Conservation (phyloP, 768 basidiomycete genomes). For the Lentinus tigrinus region DNA sequence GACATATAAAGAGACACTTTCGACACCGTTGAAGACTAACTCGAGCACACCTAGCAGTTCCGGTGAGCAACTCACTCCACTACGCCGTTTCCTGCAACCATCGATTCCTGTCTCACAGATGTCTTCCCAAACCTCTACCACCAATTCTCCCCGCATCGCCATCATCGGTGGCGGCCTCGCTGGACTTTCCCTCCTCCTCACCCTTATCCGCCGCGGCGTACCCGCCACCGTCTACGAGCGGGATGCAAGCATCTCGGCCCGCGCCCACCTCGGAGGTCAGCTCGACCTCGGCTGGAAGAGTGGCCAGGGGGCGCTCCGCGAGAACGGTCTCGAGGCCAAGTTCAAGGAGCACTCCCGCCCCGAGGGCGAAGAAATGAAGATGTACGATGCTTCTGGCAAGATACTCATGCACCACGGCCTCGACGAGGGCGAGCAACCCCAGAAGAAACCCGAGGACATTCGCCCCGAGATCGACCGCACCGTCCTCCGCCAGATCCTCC, state of each 20-base stretch:
- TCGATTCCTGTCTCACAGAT: not conserved
- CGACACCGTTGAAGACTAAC: too few species aligned
- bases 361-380: not conserved
- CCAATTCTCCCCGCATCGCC: not conserved
- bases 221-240: constrained; percentile 1
- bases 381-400: not conserved
- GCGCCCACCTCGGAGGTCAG: not conserved
- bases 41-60: too few species aligned
- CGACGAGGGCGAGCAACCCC: not conserved
- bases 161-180: constrained; percentile 4
- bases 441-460: not conserved
- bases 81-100: too few species aligned
- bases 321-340: not conserved
- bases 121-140: too few species aligned
- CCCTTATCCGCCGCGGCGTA: not conserved
- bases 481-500: not conserved
- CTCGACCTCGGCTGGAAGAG: not conserved
- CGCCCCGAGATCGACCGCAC: not conserved
- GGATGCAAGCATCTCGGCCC: not conserved
- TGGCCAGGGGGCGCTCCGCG: not conserved
- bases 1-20: too few species aligned
- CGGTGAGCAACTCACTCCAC: too few species aligned
- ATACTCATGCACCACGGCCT: not conserved
- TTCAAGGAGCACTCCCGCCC: not conserved
- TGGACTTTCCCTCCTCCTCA: not conserved